Evolutionary conservation across 176 grass and related monocot genomes (phyloP).

Genomic region (Saccharum spontaneum): DNA sequence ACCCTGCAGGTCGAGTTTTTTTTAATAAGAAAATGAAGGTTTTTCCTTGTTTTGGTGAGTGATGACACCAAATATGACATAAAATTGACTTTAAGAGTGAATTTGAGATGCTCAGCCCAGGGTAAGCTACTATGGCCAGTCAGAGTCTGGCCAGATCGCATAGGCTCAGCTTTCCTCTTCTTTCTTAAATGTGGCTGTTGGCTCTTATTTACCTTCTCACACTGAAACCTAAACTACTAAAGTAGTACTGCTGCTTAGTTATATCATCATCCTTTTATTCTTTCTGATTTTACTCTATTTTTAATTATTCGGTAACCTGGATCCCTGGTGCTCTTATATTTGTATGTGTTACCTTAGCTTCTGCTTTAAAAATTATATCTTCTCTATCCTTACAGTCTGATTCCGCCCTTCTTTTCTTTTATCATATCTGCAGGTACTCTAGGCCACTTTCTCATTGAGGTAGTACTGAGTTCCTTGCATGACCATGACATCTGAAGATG

Average conservation of each 20-base stretch:
- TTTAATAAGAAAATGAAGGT: background rate
- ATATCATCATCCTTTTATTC: background rate
- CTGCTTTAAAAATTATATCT: background rate
- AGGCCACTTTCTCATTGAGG: conserved; percentile 15
- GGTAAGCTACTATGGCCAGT: background rate
- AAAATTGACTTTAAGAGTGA: background rate
- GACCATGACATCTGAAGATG: conserved; percentile 63
- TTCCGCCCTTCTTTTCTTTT: background rate
- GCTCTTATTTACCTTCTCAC: background rate
- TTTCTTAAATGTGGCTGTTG: background rate
- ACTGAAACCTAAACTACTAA: background rate
- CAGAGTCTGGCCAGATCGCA: background rate
- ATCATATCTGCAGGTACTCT: conserved; percentile 26
- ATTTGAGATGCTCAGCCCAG: background rate
- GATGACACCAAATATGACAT: background rate
- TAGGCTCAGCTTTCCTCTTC: background rate
- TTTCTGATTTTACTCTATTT: background rate
- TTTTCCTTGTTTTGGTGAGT: background rate
- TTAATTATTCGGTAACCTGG: background rate
- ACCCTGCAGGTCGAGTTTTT: too few relatives aligned
- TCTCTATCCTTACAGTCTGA: conserved; percentile 5
- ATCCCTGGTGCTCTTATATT: background rate
- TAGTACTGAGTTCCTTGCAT: conserved; percentile 18
- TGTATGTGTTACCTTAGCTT: background rate
- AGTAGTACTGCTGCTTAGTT: background rate